Conservation (phyloP, 2,329 filamentous ascomycete species). For the Scytalidium lignicola region DNA sequence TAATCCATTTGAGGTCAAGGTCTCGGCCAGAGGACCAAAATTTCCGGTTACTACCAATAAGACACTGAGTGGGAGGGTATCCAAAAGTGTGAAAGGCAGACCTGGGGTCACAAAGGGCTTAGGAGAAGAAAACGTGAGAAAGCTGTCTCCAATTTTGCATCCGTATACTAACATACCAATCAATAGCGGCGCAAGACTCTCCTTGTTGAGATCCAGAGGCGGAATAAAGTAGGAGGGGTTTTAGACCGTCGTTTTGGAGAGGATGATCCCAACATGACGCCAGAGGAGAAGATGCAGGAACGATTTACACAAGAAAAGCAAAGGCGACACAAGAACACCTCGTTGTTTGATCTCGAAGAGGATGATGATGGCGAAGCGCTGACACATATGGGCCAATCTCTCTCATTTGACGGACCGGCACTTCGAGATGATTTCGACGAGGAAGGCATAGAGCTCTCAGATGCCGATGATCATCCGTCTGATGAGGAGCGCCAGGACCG, state of each 20-base stretch:
- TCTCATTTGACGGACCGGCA: constrained; percentile 55
- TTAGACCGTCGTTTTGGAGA: constrained; percentile 93
- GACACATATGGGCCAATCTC: constrained; percentile 76
- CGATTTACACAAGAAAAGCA: constrained; percentile 87
- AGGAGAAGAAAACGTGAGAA: constrained; percentile 73
- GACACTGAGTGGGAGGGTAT: constrained; percentile 44
- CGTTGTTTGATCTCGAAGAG: constrained; percentile 87
- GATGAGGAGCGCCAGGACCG: constrained; percentile 49
- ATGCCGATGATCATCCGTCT: constrained; percentile 52
- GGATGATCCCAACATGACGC: constrained; percentile 87
- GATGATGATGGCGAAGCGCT: constrained; percentile 63
- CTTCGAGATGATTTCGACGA: constrained; percentile 73
- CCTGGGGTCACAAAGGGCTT: constrained; percentile 81
- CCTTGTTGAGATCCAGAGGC: constrained; percentile 80
- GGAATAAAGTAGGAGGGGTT: constrained; percentile 89
- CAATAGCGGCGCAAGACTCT: constrained; percentile 70
- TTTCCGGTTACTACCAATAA: constrained; percentile 75
- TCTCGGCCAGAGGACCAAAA: constrained; percentile 70
- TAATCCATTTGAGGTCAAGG: constrained; percentile 95
- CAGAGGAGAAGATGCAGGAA: constrained; percentile 87
- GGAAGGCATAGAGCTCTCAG: constrained; percentile 57
- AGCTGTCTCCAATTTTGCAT: constrained; percentile 1
- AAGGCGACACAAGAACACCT: constrained; percentile 67
- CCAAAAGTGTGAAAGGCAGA: constrained; percentile 60
- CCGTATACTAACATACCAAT: constrained; percentile 3